Conservation (phyloP, 306 rosid genomes). For the Sechiopsis laciniata region DNA sequence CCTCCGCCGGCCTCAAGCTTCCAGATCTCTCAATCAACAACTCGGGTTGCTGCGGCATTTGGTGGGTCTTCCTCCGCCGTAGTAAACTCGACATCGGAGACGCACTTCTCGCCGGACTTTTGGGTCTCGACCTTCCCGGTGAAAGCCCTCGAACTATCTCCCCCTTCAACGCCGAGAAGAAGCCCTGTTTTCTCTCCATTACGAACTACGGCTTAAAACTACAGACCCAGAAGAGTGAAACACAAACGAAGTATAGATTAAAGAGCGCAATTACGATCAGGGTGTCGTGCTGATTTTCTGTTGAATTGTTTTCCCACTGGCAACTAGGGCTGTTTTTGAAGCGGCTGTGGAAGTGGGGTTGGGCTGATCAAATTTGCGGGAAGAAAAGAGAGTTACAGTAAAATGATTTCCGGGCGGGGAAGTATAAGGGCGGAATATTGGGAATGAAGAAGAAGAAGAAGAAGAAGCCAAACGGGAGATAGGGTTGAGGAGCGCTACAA, state of each 20-base stretch:
- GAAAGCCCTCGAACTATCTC: slow-evolving; percentile 64
- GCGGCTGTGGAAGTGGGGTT: neutral
- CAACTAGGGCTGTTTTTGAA: too few species aligned
- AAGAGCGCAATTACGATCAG: neutral
- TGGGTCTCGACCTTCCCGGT: slow-evolving; percentile 56
- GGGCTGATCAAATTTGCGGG: neutral
- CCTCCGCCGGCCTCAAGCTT: slow-evolving; percentile 69
- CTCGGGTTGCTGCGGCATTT: slow-evolving; percentile 55
- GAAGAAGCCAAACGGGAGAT: neutral
- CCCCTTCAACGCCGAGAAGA: slow-evolving; percentile 53
- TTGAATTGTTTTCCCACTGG: too few species aligned
- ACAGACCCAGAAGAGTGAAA: neutral
- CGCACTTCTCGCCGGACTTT: slow-evolving; percentile 43
- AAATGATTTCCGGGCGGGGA: neutral
- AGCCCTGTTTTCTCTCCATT: slow-evolving; percentile 71
- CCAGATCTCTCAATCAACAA: slow-evolving; percentile 74
- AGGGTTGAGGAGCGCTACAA: slow-evolving; percentile 20
- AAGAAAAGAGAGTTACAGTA: slow-evolving; percentile 12
- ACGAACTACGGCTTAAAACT: neutral
- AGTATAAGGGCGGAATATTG: slow-evolving; percentile 21
- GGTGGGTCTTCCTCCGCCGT: slow-evolving; percentile 62
- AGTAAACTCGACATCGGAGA: slow-evolving; percentile 58
- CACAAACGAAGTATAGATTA: neutral
- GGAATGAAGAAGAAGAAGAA: neutral
- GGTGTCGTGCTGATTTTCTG: neutral